Evolutionary conservation across 805 yeast genomes (phyloP), one percentile per base, ranked within the genome.

Genomic region (Yamadazyma olivae): DNA sequence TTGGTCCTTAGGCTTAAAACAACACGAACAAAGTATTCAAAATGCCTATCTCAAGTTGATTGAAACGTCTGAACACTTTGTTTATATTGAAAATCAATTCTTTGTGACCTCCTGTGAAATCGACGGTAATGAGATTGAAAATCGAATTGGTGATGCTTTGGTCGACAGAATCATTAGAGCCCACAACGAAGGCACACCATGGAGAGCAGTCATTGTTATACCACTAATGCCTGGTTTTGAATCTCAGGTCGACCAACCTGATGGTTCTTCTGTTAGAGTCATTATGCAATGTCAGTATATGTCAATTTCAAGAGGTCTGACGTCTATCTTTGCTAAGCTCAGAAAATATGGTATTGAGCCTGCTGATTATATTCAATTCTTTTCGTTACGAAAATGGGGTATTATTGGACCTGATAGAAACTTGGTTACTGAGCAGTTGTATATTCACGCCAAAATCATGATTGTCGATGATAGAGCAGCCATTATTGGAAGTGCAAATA

Each of bases 201-300:
- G 99, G 99, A 81, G 81, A 44, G 98, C 98, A 1, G 76, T 88
- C 17, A 83, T 93, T 42, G 73, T 93, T 8, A 88, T 93, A 44
- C 99, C 99, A 3, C 69, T 93, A 46, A 88, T 93, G 93, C 99
- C 99, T 1, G 99, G 99, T 0, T 93, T 95, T 57, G 93, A 84
- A 52, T 81, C 95, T 18, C 85, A 88, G 46, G 95, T 95, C 15
- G 98, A 91, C 54, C 78, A 84, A 44, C 84, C 93, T 12, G 96
- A 89, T 46, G 99, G 96, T 1, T 84, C 96, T 0, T 77, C 95
- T n/a, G 89, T 93, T 4, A 78, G 99, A 52, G 82, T 93, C 17
- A 95, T 93, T 47, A 90, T 91, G 93, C 91, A 89, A 61, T 89
- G 97, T 54, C 98, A 93, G 61, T 93, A 79, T 58, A 81, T 87